Evolutionary conservation across 2,329 filamentous ascomycete species (phyloP), one percentile per base, ranked within the genome.

Genomic region (Macrophomina pseudophaseolina): DNA sequence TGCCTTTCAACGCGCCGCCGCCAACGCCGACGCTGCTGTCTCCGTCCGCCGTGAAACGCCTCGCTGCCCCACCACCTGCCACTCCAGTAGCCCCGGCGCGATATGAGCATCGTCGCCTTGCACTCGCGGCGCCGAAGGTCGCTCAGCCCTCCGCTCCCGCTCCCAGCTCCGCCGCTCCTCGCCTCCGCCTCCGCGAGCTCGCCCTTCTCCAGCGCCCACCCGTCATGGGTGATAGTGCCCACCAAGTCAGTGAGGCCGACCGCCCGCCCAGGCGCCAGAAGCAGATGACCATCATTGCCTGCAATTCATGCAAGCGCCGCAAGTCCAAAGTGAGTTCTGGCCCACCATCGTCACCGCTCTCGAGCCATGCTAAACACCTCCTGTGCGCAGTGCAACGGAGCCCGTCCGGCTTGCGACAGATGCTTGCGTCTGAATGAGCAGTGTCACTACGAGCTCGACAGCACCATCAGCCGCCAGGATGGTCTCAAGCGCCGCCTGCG

Each of bases 401-500:
- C 42, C 30, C 63, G 63, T 16, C 63, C 63, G 33, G 53, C 51
- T 2, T 65, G 63, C 44, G 63, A 65, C 38, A 48, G 63, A 23
- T 65, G 63, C 32, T 12, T 48, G 51, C 63, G 63, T 14, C 32
- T 65, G 51, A 65, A 65, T 32, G 63, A 65, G 40, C 40, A 58
- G 32, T 65, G 63, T 40, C 52, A 58, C 12, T 65, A 65, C 23
- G 63, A 65, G 30, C 53, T 49, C 7, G 63, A 65, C 63, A 65
- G 63, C 42, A 65, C 42, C 30, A 56, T 65, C 32, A 65, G 63
- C 63, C 52, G 63, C 42, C 63, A 65, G 51, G 63, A 65, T 23
- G 63, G 63, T 30, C 63, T 65, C 42, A 65, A 65, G 52, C 63
- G 63, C 51, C 52, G 63, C 51, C 52, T 65, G 23, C 52, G 53